Percentiles rank a stretch among this genome's conserved stretches.
Conservation (phyloP, 1,284 basidiomycete genomes). For the Microbotryomycetes sp. region DNA sequence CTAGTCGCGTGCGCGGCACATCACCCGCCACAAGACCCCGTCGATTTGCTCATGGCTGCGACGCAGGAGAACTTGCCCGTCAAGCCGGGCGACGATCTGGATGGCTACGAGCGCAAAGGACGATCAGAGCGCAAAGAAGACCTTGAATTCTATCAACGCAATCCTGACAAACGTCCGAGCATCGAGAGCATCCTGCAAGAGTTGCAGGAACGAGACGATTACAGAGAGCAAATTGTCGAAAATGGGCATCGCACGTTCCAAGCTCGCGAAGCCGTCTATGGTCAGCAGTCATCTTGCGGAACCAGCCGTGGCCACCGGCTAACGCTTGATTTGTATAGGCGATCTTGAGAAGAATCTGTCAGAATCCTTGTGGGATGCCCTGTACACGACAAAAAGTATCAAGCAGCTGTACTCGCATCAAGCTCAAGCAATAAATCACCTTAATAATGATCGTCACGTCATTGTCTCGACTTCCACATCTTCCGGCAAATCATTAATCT, state of each 20-base stretch:
- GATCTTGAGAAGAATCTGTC: slow-evolving; percentile 55
- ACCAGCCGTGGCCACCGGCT: too few relatives aligned
- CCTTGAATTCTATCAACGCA: slow-evolving; percentile 33
- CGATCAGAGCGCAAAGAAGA: slow-evolving; percentile 27
- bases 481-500: slow-evolving; percentile 86
- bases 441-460: slow-evolving; percentile 58
- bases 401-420: slow-evolving; percentile 68
- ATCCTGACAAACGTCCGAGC: slow-evolving; percentile 51
- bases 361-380: slow-evolving; percentile 51
- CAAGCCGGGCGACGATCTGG: slow-evolving; percentile 39
- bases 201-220: slow-evolving; percentile 55
- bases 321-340: slow-evolving; percentile 41
- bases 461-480: slow-evolving; percentile 87
- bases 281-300: slow-evolving; percentile 46
- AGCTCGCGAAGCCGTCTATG: slow-evolving; percentile 50
- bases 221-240: slow-evolving; percentile 59
- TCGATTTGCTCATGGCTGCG: slow-evolving; percentile 56
- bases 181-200: slow-evolving; percentile 56
- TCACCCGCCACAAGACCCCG: slow-evolving; percentile 52
- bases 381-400: slow-evolving; percentile 59
- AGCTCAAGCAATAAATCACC: slow-evolving; percentile 62
- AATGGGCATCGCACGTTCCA: slow-evolving; percentile 48
- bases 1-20: slow-evolving; percentile 50
- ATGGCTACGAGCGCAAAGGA: slow-evolving; percentile 15
- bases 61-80: slow-evolving; percentile 63